These are phyloP conservation scores for Isoetes taiwanensis DNA, from an alignment of 75 land plant species.

Conservation along the genomic window DNA sequence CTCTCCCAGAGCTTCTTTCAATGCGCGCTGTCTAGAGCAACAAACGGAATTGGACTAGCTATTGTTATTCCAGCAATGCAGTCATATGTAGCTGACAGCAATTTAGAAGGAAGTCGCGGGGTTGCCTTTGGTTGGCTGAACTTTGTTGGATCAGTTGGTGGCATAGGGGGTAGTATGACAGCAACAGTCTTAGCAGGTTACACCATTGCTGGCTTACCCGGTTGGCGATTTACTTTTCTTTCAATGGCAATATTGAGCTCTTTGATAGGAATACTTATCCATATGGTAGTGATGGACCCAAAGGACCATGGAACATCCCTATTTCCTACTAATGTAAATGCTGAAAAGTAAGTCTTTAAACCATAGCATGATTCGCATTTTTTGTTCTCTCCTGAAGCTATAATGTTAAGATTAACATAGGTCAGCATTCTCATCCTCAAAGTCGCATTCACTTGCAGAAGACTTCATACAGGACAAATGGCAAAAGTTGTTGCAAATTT, in stretches of 20 bases:
- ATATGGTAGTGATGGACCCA: slow-evolving; percentile 67
- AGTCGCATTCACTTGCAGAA: background rate
- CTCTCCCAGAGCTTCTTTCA: slow-evolving; percentile 49
- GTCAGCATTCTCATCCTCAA: too few species aligned
- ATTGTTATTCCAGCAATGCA: slow-evolving; percentile 95
- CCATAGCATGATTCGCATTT: background rate
- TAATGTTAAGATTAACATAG: background rate
- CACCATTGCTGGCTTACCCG: slow-evolving; percentile 56
- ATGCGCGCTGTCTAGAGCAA: slow-evolving; percentile 76
- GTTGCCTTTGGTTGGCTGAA: slow-evolving; percentile 77
- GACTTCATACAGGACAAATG: background rate
- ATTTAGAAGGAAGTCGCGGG: slow-evolving; percentile 64
- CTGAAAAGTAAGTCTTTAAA: slow-evolving; percentile 25
- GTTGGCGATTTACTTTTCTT: slow-evolving; percentile 87
- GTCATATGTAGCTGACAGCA: slow-evolving; percentile 91
- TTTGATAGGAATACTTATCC: slow-evolving; percentile 67
- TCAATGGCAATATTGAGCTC: slow-evolving; percentile 65
- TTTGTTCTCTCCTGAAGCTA: background rate
- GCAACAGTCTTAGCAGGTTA: slow-evolving; percentile 91
- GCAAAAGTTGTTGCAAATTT: slow-evolving; percentile 12
- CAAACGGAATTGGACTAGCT: slow-evolving; percentile 93
- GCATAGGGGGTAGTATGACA: slow-evolving; percentile 78
- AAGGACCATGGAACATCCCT: slow-evolving; percentile 13
- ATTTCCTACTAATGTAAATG: too few species aligned
- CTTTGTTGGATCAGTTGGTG: slow-evolving; percentile 75